Evolutionary conservation across 164 flowering plant species (phyloP).

Genomic region (Tetrastigma voinierianum): DNA sequence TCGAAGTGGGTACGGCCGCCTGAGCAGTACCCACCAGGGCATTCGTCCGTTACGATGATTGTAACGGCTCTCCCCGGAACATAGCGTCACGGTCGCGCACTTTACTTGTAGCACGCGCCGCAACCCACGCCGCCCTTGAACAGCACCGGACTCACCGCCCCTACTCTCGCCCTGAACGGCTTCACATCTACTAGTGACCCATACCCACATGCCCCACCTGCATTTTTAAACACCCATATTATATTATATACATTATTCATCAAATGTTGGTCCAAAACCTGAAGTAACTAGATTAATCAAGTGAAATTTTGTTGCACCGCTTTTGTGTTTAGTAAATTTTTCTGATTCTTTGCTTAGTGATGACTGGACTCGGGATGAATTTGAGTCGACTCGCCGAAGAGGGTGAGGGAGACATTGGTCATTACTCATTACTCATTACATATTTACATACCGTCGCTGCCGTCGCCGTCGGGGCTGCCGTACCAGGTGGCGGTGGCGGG

Average conservation of each 20-base stretch:
- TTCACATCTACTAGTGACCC: slow-evolving; percentile 85
- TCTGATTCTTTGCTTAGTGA: too few relatives aligned
- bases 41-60: slow-evolving; percentile 84
- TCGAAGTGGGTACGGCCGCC: slow-evolving; percentile 73
- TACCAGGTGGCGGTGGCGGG: slow-evolving; percentile 98
- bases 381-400: neutral
- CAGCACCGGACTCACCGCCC: slow-evolving; percentile 87
- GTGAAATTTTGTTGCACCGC: too few relatives aligned
- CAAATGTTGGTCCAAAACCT: too few relatives aligned
- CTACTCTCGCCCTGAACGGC: slow-evolving; percentile 77
- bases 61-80: slow-evolving; percentile 90
- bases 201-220: slow-evolving; percentile 99
- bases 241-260: too few relatives aligned
- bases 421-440: too few relatives aligned
- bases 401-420: too few relatives aligned
- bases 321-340: too few relatives aligned
- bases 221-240: slow-evolving; percentile 8
- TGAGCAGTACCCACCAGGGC: slow-evolving; percentile 83
- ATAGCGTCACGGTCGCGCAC: slow-evolving; percentile 67
- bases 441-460: slow-evolving; percentile 82
- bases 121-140: slow-evolving; percentile 90
- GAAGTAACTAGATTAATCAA: too few relatives aligned
- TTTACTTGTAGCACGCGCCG: slow-evolving; percentile 94
- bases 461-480: slow-evolving; percentile 94
- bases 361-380: neutral